Base-by-base conservation (phyloP, 148 eudicot species). In the Amaranthus hypochondriacus region DNA sequence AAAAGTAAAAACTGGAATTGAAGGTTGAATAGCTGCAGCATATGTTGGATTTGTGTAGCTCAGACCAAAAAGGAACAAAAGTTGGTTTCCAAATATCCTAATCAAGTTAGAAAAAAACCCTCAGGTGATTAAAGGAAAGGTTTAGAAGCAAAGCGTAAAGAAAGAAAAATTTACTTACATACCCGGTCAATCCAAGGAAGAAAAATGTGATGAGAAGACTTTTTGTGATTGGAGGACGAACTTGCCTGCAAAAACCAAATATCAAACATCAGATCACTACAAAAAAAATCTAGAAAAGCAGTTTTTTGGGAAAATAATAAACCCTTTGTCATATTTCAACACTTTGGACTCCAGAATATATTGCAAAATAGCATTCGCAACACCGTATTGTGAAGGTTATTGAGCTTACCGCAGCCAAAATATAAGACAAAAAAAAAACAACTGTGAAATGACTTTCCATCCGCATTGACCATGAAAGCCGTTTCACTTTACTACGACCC, bases 11-110 rank as follows among this genome's bases (percentile, higher is more conserved):
- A 95, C 98, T 39, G 98, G 98, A 79, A 95, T 88, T 50, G 98
- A 83, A 86, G 98, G 98, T 69, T 95, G 98, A 73, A 87, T 84
- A 73, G 98, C 98, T 65, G 97, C 93, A 61, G 98, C 98, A 83
- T 95, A 95, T 57, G 92, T 86, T 75, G 98, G 98, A 87, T 85
- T 92, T 66, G 98, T 95, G 87, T 87, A 95, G 77, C 96, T 87
- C 78, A 95, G 92, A 69, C 98, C 98, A 77, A 92, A 82, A 78
- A 92, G 88, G 86, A 95, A 95, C 82, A 95, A 82, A 80, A 95
- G 90, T 82, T 95, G 98, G 80, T 95, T 95, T 69, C 93, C 97
- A 62, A 90, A 95, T 69, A 95, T 86, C 89, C 98, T 95, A 77
- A 76, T 80, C 56, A 79, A 77, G 62, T 52, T 77, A 81, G 15